Conservation (phyloP, 139 green algal species). For the Chlorella sp. region DNA sequence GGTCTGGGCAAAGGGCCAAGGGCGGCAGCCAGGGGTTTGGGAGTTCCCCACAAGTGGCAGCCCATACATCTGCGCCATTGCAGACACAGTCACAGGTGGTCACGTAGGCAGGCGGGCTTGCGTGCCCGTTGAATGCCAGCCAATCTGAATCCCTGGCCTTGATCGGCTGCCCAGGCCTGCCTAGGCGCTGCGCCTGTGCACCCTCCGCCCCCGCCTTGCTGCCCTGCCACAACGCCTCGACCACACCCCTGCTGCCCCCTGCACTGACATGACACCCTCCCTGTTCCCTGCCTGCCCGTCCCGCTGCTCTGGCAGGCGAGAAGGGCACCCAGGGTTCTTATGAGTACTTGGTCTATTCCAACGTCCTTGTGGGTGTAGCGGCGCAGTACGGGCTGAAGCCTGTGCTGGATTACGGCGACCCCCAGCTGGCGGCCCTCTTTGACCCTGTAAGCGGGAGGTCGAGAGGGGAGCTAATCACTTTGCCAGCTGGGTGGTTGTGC, state of each 20-base stretch:
- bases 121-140: too few species aligned
- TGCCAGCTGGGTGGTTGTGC: not conserved
- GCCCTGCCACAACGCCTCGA: not conserved
- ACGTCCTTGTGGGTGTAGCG: constrained; percentile 63
- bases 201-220: not conserved
- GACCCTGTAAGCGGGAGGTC: constrained; percentile 36
- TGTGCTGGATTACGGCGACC: constrained; percentile 59
- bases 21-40: too few species aligned
- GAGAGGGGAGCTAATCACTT: not conserved
- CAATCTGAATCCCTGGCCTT: too few species aligned
- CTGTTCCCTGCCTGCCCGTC: not conserved
- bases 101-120: too few species aligned
- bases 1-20: too few species aligned
- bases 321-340: constrained; percentile 65
- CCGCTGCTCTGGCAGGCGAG: constrained; percentile 30
- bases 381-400: constrained; percentile 63
- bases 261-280: not conserved
- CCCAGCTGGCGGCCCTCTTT: constrained; percentile 53
- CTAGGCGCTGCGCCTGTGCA: too few species aligned
- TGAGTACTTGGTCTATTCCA: constrained; percentile 88
- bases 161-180: too few species aligned
- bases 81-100: too few species aligned
- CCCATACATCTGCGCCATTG: too few species aligned
- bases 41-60: too few species aligned
- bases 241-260: not conserved